Evolutionary conservation across 805 yeast genomes (phyloP).

Genomic region (Ogataea nakhonphanomensis): DNA sequence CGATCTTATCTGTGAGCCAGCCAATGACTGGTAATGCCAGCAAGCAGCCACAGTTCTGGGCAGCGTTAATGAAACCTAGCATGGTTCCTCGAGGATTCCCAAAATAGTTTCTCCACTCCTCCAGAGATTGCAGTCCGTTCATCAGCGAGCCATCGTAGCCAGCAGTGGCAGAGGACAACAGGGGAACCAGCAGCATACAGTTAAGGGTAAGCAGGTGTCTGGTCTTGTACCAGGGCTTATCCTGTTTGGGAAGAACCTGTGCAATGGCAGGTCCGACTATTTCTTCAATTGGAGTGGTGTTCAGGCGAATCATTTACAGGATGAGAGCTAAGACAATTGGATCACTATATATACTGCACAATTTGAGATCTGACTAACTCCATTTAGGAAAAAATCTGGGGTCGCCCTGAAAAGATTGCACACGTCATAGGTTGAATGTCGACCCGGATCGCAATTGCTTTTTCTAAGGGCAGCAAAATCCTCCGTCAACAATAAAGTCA

Average conservation of each 20-base stretch:
- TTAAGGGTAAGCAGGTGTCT: slow-evolving; percentile 39
- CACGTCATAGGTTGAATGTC: slow-evolving; percentile 7
- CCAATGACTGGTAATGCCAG: slow-evolving; percentile 25
- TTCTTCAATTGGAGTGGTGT: slow-evolving; percentile 16
- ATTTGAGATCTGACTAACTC: background rate
- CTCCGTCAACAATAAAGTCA: slow-evolving; percentile 46
- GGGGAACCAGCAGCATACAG: slow-evolving; percentile 36
- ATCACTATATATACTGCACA: background rate
- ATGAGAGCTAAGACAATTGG: background rate
- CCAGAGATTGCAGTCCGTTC: slow-evolving; percentile 43
- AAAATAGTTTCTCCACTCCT: slow-evolving; percentile 35
- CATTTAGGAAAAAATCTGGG: slow-evolving; percentile 4
- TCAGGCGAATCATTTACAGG: background rate
- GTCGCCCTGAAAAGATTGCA: background rate
- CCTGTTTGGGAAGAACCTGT: slow-evolving; percentile 22
- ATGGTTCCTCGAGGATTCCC: slow-evolving; percentile 32
- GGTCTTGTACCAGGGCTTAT: slow-evolving; percentile 34
- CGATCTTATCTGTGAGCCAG: slow-evolving; percentile 45
- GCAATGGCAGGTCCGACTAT: slow-evolving; percentile 22
- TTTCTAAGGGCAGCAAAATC: slow-evolving; percentile 24
- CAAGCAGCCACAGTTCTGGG: slow-evolving; percentile 37
- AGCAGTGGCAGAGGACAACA: slow-evolving; percentile 36
- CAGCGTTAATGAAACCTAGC: slow-evolving; percentile 37
- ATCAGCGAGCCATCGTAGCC: slow-evolving; percentile 43
- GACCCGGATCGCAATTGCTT: slow-evolving; percentile 2